Base-by-base conservation (phyloP, 352 stramenopile species). In the Pythium biforme region DNA sequence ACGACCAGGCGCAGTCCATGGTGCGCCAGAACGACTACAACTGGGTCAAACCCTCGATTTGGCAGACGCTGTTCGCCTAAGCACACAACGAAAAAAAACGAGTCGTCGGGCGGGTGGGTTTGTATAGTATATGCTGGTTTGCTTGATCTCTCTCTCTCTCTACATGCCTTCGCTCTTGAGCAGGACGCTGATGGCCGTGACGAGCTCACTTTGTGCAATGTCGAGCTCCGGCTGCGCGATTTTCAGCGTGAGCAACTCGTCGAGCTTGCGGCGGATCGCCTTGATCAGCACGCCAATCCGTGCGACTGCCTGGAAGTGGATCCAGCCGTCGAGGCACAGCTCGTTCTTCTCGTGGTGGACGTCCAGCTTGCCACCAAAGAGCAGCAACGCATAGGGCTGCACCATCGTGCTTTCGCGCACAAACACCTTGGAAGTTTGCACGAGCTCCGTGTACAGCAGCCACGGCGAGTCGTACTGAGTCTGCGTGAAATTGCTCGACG, bases 361-460 rank as follows among this genome's bases (percentile, higher is more conserved):
- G 9, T 94, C 86, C 29, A 98, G 68, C 6, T 71, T 71, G n/a
- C 98, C 98, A 22, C 97, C 97, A 75, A 99, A 99, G 17, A 99
- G 81, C 27, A 99, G 76, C 52, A 99, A 77, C 29, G 96, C 88
- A 72, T 99, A 99, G 10, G 96, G 81, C 48, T 94, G 94, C 62
- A 98, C 96, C 83, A 99, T 98, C 14, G 97, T 99, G 40, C 84
- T 94, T 73, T 99, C 97, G 50, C 96, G 90, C 19, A 99, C 81
- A 72, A 98, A 99, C 10, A 99, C 69, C 77, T 99, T 99, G 51
- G 88, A 98, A 0, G 97, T 99, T 70, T 98, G 97, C 41, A 99
- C 89, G 52, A 98, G 73, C 46, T 97, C 86, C 65, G 94, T 90
- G 74, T 98, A 99, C 17, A 99, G 74, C 33, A 99, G 69, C 93